Percentiles rank a stretch among this genome's conserved stretches.
Conservation (phyloP, 495 filamentous ascomycete species). For the Podospora didyma region DNA sequence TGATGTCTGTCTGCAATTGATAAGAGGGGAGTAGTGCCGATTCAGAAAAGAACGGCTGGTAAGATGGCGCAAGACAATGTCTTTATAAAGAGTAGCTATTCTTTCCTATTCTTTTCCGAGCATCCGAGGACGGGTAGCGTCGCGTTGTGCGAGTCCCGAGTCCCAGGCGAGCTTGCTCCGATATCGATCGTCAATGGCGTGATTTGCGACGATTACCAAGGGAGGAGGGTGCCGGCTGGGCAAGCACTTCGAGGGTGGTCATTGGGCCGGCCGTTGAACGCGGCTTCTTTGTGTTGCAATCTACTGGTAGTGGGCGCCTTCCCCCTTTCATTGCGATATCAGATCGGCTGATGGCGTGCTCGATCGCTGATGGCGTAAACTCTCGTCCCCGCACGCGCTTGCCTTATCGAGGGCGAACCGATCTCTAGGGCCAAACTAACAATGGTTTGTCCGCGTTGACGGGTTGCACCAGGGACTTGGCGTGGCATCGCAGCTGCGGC, state of each 20-base stretch:
- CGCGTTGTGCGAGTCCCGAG: neutral
- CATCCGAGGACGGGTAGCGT: neutral
- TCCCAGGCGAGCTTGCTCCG: no score
- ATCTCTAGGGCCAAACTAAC: neutral
- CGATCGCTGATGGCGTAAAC: slow-evolving; percentile 15
- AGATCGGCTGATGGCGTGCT: slow-evolving; percentile 21
- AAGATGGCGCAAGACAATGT: neutral
- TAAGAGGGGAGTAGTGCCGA: neutral
- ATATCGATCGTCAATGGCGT: no score
- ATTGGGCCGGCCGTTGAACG: neutral
- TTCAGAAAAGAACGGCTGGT: neutral
- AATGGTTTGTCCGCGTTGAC: no score
- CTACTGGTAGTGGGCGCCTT: neutral
- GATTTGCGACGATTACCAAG: no score
- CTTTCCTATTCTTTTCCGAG: neutral
- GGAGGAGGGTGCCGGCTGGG: no score
- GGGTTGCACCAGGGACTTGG: no score
- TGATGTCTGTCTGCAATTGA: neutral
- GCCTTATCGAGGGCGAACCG: neutral
- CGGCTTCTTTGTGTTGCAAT: neutral
- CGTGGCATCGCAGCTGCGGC: no score
- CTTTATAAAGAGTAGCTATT: neutral
- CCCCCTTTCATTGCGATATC: slow-evolving; percentile 17
- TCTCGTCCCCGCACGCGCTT: neutral
- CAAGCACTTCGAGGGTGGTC: no score